Percentiles rank a stretch among this genome's conserved stretches.
These are phyloP conservation scores for Amaranthus palmeri DNA, from an alignment of 148 eudicot genomes.

Conservation along the genomic window DNA sequence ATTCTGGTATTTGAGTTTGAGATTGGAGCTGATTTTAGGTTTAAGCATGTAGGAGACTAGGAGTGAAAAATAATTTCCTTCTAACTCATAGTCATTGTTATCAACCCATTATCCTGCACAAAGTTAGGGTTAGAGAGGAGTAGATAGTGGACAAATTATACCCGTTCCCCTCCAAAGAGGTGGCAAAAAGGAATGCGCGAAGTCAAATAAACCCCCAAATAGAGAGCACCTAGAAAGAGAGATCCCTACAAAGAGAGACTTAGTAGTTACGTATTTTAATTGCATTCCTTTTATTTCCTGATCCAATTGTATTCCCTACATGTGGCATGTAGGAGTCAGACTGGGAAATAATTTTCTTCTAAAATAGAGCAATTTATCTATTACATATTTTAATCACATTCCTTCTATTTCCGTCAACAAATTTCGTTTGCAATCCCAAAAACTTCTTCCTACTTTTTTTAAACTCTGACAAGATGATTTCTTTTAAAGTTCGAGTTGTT, in stretches of 20 bases:
- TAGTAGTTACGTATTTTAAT: too few species aligned
- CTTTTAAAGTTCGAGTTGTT: background rate
- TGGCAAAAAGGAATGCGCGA: too few species aligned
- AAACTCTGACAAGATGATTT: background rate
- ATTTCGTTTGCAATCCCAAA: background rate
- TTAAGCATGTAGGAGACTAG: background rate
- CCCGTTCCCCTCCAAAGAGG: too few species aligned
- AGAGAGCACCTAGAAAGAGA: too few species aligned
- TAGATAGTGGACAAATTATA: too few species aligned
- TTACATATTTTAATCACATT: background rate
- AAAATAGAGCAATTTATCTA: background rate
- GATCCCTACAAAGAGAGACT: too few species aligned
- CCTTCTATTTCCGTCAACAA: background rate
- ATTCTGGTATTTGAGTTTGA: background rate
- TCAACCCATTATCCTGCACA: too few species aligned
- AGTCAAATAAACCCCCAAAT: too few species aligned
- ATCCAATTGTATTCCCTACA: too few species aligned
- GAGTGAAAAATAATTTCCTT: background rate
- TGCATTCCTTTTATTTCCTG: too few species aligned
- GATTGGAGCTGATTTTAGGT: background rate
- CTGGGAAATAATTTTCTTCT: background rate
- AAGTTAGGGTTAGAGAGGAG: too few species aligned
- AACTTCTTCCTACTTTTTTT: background rate
- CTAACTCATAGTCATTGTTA: background rate
- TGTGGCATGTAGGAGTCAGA: background rate